Evolutionary conservation across 2,329 filamentous ascomycete species (phyloP).

Genomic region (Allantophomopsis lycopodina): DNA sequence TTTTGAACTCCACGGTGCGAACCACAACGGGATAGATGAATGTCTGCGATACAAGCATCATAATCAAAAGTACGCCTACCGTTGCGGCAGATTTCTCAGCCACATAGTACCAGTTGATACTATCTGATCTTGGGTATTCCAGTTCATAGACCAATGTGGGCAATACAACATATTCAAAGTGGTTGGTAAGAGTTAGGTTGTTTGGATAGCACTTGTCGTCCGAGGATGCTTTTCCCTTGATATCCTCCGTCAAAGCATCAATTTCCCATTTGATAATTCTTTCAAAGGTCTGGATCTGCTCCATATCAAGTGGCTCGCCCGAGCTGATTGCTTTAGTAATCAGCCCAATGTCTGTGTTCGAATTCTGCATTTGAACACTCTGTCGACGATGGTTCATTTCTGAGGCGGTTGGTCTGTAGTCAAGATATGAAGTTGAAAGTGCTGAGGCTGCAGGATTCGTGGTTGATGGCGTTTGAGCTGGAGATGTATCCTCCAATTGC

Average conservation of each 20-base stretch:
- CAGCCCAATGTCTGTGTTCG: slow-evolving; percentile 35
- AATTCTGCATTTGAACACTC: slow-evolving; percentile 14
- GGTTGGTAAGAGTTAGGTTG: slow-evolving; percentile 51
- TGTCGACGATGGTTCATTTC: slow-evolving; percentile 26
- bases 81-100: slow-evolving; percentile 58
- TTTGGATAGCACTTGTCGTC: slow-evolving; percentile 44
- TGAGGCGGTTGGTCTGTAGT: slow-evolving; percentile 24
- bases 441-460: slow-evolving; percentile 26
- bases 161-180: slow-evolving; percentile 60
- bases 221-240: slow-evolving; percentile 41
- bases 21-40: slow-evolving; percentile 68
- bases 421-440: slow-evolving; percentile 31
- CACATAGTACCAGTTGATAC: slow-evolving; percentile 62
- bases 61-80: slow-evolving; percentile 61
- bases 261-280: slow-evolving; percentile 50
- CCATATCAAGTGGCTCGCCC: slow-evolving; percentile 40
- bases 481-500: slow-evolving; percentile 39
- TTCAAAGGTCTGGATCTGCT: slow-evolving; percentile 50
- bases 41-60: slow-evolving; percentile 66
- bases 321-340: slow-evolving; percentile 50
- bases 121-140: slow-evolving; percentile 59
- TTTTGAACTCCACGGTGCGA: slow-evolving; percentile 52
- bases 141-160: slow-evolving; percentile 71
- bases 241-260: slow-evolving; percentile 44
- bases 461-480: slow-evolving; percentile 26